phyloP scores from a whole-genome alignment of 2,329 filamentous ascomycete species.

The Botrytis cinerea region DNA sequence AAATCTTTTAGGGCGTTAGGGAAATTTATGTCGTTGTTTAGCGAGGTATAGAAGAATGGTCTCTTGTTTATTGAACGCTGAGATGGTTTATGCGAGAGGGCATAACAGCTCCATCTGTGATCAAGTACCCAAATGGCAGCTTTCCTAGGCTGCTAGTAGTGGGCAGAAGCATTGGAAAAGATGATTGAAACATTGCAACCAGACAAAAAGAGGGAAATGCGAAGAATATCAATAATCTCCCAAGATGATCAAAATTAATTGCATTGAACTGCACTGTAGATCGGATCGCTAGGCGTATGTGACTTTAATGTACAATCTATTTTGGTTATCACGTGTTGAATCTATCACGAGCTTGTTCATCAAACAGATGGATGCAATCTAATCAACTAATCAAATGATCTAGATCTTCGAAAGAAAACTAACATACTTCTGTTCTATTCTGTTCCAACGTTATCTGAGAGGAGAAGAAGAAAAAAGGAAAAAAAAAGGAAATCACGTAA shows the following conservation, averaged over 20 bases:
- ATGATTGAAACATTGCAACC: background rate
- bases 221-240: background rate
- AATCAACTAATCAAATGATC: background rate
- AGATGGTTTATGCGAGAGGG: background rate
- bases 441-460: too few relatives aligned
- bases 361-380: too few relatives aligned
- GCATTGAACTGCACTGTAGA: background rate
- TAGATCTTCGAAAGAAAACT: background rate
- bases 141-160: background rate
- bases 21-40: slow-evolving; percentile 6
- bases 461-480: background rate
- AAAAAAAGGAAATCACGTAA: background rate
- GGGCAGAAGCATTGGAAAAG: background rate
- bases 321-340: background rate
- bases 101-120: background rate
- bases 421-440: too few relatives aligned
- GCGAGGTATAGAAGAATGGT: slow-evolving; percentile 2
- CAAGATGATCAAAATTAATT: background rate
- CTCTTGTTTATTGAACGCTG: background rate
- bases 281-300: background rate
- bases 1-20: slow-evolving; percentile 16
- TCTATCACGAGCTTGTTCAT: background rate
- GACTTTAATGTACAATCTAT: background rate
- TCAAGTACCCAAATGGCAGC: background rate
- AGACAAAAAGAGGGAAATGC: background rate